A percentile compares a stretch with the other conserved stretches of the same genome.
Conservation (phyloP, 768 basidiomycete genomes). For the Amanita muscaria region DNA sequence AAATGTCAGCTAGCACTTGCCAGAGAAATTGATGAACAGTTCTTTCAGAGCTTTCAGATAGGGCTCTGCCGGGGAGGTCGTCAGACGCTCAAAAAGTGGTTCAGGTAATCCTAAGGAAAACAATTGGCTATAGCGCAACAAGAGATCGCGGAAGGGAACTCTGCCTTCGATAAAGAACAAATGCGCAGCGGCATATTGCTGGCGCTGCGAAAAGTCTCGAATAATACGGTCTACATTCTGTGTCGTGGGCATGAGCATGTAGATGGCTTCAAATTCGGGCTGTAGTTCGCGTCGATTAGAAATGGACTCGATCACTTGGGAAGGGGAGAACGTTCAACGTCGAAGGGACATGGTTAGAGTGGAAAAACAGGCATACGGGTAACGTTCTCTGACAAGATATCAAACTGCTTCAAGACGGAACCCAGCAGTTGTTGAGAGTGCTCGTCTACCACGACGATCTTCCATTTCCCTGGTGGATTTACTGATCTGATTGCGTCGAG, state of each 20-base stretch:
- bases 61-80: constrained; percentile 67
- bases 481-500: constrained; percentile 83
- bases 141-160: constrained; percentile 4
- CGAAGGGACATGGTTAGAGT: background rate
- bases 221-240: constrained; percentile 92
- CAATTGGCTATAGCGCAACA: constrained; percentile 1
- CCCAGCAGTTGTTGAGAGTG: constrained; percentile 78
- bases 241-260: constrained; percentile 88
- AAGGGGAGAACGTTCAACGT: constrained; percentile 9
- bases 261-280: constrained; percentile 82
- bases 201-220: constrained; percentile 60
- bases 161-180: constrained; percentile 89
- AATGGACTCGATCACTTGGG: constrained; percentile 85
- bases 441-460: constrained; percentile 95
- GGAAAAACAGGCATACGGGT: constrained; percentile 58
- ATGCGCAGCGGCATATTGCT: constrained; percentile 78
- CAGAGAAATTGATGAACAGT: constrained; percentile 88
- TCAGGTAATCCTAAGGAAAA: constrained; percentile 66
- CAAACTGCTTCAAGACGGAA: constrained; percentile 85
- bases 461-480: constrained; percentile 85
- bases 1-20: constrained; percentile 37
- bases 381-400: constrained; percentile 93
- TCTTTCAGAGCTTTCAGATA: constrained; percentile 75
- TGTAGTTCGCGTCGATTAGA: constrained; percentile 76
- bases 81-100: constrained; percentile 63